Evolutionary conservation across 129 eudicot species (phyloP).

Genomic region (Centella asiatica): DNA sequence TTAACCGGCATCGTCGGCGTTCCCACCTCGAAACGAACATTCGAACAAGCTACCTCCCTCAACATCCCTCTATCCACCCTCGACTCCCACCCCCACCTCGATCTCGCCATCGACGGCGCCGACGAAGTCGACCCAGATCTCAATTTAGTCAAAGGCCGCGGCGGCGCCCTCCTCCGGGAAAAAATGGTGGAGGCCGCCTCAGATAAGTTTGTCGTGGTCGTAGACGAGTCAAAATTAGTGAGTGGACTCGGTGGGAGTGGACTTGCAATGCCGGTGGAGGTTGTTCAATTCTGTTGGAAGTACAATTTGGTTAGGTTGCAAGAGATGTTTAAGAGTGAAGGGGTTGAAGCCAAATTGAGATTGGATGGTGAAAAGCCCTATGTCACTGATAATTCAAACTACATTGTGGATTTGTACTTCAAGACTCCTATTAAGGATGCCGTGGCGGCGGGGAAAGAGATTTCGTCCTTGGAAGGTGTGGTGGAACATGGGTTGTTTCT

Average conservation of each 20-base stretch:
- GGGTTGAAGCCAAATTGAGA: slow-evolving; percentile 75
- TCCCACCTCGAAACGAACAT: slow-evolving; percentile 86
- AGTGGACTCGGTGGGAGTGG: slow-evolving; percentile 79
- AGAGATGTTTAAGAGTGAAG: slow-evolving; percentile 59
- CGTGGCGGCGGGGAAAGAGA: slow-evolving; percentile 65
- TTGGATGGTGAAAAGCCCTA: slow-evolving; percentile 82
- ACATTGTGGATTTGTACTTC: slow-evolving; percentile 88
- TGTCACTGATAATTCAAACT: slow-evolving; percentile 82
- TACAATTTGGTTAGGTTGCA: slow-evolving; percentile 61
- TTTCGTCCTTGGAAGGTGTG: slow-evolving; percentile 72
- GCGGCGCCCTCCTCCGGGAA: slow-evolving; percentile 81
- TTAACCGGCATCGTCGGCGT: slow-evolving; percentile 64
- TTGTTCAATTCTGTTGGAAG: slow-evolving; percentile 95
- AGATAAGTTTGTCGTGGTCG: slow-evolving; percentile 77
- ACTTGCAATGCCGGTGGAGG: slow-evolving; percentile 98
- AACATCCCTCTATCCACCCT: slow-evolving; percentile 73
- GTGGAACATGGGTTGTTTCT: slow-evolving; percentile 98
- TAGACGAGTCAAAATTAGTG: slow-evolving; percentile 78
- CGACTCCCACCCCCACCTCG: slow-evolving; percentile 71
- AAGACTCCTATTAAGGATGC: slow-evolving; percentile 82
- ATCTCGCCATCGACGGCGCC: slow-evolving; percentile 94
- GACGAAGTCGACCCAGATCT: slow-evolving; percentile 92
- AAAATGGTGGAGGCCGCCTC: slow-evolving; percentile 94
- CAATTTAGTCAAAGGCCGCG: slow-evolving; percentile 87
- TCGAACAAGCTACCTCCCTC: slow-evolving; percentile 65